Conservation (phyloP, 768 basidiomycete species). For the Hortiboletus campestris region DNA sequence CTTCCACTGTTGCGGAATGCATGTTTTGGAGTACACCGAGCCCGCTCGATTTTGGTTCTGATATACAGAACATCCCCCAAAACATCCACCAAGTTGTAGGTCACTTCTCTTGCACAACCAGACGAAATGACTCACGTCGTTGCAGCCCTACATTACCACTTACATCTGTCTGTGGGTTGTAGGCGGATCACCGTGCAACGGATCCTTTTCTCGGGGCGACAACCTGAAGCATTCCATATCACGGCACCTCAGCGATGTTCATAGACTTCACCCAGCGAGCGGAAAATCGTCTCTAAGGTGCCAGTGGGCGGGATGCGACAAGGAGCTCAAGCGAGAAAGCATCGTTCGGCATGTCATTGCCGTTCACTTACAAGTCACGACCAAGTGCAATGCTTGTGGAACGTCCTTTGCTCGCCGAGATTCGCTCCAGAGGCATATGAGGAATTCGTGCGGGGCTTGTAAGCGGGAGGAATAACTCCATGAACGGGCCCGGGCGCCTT, state of each 20-base stretch:
- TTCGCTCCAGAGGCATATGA: conserved; percentile 26
- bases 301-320: conserved; percentile 19
- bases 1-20: too few species aligned
- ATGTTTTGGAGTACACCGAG: not conserved
- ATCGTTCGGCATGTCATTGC: conserved; percentile 22
- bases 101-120: not conserved
- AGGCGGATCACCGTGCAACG: conserved; percentile 8
- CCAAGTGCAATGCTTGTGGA: conserved; percentile 19
- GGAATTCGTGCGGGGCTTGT: conserved; percentile 13
- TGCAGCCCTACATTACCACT: not conserved
- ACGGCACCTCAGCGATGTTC: conserved; percentile 4
- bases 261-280: conserved; percentile 1
- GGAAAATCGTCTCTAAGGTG: conserved; percentile 13
- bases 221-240: conserved; percentile 13
- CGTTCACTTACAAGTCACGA: conserved; percentile 18
- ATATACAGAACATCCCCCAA: not conserved
- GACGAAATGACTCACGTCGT: not conserved
- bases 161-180: conserved; percentile 9
- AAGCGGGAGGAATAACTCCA: not conserved
- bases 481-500: not conserved
- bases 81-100: not conserved
- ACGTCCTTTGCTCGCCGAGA: conserved; percentile 25
- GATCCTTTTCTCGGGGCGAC: not conserved
- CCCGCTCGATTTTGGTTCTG: not conserved
- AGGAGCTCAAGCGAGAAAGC: conserved; percentile 26